Conservation (phyloP, 192 early-diverging fungal species). For the Backusella australiensis region DNA sequence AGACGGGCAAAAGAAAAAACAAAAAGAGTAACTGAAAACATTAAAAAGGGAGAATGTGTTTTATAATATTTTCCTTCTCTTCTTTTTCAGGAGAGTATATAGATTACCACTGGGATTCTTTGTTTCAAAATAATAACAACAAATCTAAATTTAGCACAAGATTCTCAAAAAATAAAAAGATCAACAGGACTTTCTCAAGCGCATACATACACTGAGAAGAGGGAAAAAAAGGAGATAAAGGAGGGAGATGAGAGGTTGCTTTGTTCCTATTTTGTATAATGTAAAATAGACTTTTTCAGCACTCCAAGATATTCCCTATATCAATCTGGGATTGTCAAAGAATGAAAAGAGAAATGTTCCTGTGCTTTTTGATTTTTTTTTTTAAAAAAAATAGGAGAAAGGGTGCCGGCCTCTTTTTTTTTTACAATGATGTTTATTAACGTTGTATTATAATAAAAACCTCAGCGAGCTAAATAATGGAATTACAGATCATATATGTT, state of each 20-base stretch:
- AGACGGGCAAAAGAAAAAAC: background rate
- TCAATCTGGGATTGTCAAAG: background rate
- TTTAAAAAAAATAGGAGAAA: too few relatives aligned
- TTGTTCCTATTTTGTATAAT: background rate
- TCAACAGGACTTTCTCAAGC: background rate
- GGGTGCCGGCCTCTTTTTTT: too few relatives aligned
- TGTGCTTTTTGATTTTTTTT: too few relatives aligned
- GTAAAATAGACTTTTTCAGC: background rate
- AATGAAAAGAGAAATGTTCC: too few relatives aligned
- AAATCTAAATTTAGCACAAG: background rate
- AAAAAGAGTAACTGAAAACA: background rate
- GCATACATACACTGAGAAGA: background rate
- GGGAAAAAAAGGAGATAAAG: background rate
- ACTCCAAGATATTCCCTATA: background rate
- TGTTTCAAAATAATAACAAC: background rate
- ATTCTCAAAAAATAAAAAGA: background rate
- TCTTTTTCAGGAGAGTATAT: background rate
- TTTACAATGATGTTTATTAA: background rate
- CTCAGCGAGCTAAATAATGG: background rate
- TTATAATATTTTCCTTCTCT: background rate
- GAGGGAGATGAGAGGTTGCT: background rate
- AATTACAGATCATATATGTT: background rate
- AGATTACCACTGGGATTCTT: background rate
- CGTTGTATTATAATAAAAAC: background rate
- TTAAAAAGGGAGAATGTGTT: background rate